Evolutionary conservation across 169 alveolate species (phyloP), one percentile per base, ranked within the genome.

Genomic region (Cryptosporidium baileyi): DNA sequence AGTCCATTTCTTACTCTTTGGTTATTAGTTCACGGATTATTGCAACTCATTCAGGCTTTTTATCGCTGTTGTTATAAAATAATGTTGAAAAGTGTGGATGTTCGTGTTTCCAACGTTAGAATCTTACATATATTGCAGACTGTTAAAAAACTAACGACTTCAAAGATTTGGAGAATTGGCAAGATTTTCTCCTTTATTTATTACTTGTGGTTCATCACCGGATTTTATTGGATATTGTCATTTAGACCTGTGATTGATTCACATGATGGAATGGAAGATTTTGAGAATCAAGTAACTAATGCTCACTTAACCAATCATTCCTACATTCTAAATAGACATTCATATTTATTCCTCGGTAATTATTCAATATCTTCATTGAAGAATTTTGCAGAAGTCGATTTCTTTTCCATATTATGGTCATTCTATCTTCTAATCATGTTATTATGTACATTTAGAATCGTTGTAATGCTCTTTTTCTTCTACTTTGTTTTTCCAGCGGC

Each of bases 221-320:
- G 85, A 7, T 74, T 74, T 26, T 74, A 74, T 24, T 74, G 85
- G 85, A 74, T 74, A 5, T 34, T 74, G n/a, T 65, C 81, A 9
- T 61, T 65, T 15, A 45, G 63, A 49, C 81, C 81, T 2, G n/a
- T n/a, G n/a, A n/a, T n/a, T n/a, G n/a, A n/a, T n/a, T n/a, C n/a
- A n/a, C 30, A n/a, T 2, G 30, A 17, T 30, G 81, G 54, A 24
- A 15, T 11, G 4, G n/a, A 47, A 4, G 59, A 47, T 2, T 47
- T n/a, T 47, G 59, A 47, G 4, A 9, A 47, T 26, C 49, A 41
- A 13, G 2, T 74, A 41, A 38, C 47, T 51, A 41, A 9, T 38
- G 22, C 74, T n/a, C 36, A 61, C 17, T 74, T 32, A n/a, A 17
- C 54, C 40, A 41, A 15, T 36, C 19, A 54, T 36, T 32, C 60